phyloP scores from a whole-genome alignment of 2,329 filamentous ascomycete genomes.

The Paracamarosporium sp. region DNA sequence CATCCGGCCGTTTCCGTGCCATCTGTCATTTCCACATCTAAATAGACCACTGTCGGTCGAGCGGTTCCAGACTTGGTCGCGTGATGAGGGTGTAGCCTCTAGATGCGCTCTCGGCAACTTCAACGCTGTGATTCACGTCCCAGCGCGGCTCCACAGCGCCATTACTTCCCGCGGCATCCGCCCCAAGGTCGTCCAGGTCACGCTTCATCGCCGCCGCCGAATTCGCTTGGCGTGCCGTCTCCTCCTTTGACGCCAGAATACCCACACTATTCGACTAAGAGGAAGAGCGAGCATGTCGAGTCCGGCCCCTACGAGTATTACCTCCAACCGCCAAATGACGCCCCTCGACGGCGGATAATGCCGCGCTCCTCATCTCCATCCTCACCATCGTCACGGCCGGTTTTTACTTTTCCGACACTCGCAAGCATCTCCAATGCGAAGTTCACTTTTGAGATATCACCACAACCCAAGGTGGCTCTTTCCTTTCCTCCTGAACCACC shows the following conservation, averaged over 20 bases:
- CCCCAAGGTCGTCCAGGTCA: slow-evolving; percentile 9
- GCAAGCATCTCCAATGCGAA: slow-evolving; percentile 9
- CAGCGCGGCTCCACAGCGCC: slow-evolving; percentile 16
- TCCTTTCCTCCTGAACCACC: slow-evolving; percentile 40
- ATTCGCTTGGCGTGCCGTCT: slow-evolving; percentile 11
- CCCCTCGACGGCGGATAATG: slow-evolving; percentile 40
- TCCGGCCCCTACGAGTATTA: slow-evolving; percentile 22
- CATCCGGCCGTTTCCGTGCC: neutral
- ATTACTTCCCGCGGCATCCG: slow-evolving; percentile 20
- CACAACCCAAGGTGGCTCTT: slow-evolving; percentile 38
- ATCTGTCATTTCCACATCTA: neutral
- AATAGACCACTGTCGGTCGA: neutral
- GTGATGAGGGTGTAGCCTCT: slow-evolving; percentile 14
- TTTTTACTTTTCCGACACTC: slow-evolving; percentile 17
- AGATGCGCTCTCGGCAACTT: slow-evolving; percentile 24
- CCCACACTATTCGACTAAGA: slow-evolving; percentile 6
- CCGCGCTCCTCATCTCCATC: slow-evolving; percentile 16
- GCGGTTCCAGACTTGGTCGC: neutral
- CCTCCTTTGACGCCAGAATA: slow-evolving; percentile 9
- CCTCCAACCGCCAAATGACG: slow-evolving; percentile 33
- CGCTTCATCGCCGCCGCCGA: slow-evolving; percentile 5
- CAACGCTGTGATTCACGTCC: slow-evolving; percentile 17
- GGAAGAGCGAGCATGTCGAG: slow-evolving; percentile 36
- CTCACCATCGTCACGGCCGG: slow-evolving; percentile 11
- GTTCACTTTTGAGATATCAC: slow-evolving; percentile 43